These are phyloP conservation scores for Colletotrichum gloeosporioides DNA, from an alignment of 2,329 filamentous ascomycete genomes.

Conservation along the genomic window DNA sequence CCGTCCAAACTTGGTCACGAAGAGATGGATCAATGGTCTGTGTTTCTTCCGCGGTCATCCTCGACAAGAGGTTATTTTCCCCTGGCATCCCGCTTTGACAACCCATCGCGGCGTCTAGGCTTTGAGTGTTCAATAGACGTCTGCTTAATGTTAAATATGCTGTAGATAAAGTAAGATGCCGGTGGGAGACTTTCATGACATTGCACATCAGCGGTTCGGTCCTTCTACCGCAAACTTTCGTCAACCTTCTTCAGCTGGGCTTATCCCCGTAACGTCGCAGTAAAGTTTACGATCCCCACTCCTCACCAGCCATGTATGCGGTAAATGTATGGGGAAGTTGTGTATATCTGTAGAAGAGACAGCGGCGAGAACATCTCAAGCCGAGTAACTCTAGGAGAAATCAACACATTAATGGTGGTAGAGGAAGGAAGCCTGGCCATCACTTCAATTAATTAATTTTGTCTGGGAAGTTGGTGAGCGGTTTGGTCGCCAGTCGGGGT, in stretches of 20 bases:
- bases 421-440: neutral
- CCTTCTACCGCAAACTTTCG: neutral
- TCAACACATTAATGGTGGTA: too few species aligned
- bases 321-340: neutral
- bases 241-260: neutral
- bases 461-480: neutral
- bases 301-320: fast-evolving
- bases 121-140: neutral
- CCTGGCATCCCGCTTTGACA: neutral
- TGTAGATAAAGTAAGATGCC: neutral
- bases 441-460: fast-evolving
- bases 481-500: too few species aligned
- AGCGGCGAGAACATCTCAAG: neutral
- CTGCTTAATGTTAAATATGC: neutral
- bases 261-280: neutral
- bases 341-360: neutral
- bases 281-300: neutral
- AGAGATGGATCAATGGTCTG: neutral
- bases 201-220: neutral
- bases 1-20: neutral
- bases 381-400: neutral
- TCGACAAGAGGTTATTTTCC: neutral
- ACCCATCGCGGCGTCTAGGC: neutral
- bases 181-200: neutral
- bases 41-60: neutral